phyloP scores from a whole-genome alignment of 768 basidiomycete species.

The Trametes coccinea region DNA sequence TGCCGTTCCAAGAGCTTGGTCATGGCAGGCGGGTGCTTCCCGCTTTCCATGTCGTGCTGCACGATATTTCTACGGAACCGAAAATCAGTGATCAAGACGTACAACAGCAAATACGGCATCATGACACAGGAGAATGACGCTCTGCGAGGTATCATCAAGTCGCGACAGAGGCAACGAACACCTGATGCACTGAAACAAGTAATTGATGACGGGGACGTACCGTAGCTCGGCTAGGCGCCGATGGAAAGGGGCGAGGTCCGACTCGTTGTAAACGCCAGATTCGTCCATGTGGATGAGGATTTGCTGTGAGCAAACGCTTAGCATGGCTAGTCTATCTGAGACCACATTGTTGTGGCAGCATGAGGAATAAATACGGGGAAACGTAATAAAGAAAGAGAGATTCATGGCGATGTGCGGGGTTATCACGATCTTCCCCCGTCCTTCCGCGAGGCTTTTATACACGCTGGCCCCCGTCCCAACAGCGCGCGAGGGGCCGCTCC shows the following conservation, averaged over 20 bases:
- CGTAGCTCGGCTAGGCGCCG: slow-evolving; percentile 79
- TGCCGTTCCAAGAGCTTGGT: slow-evolving; percentile 89
- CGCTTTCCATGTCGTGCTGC: slow-evolving; percentile 74
- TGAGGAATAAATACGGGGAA: slow-evolving; percentile 11
- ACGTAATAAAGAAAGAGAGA: slow-evolving; percentile 20
- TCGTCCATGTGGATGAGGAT: slow-evolving; percentile 95
- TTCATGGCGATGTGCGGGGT: slow-evolving; percentile 9
- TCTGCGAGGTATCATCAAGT: slow-evolving; percentile 4
- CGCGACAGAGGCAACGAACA: slow-evolving; percentile 2
- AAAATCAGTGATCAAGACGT: background rate
- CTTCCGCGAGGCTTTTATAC: slow-evolving; percentile 15
- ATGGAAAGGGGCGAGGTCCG: slow-evolving; percentile 87
- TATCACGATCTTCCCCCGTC: slow-evolving; percentile 1
- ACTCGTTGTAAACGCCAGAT: slow-evolving; percentile 89
- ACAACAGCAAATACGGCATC: background rate
- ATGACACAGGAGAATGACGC: slow-evolving; percentile 7
- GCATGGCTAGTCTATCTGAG: slow-evolving; percentile 17
- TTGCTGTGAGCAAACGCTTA: slow-evolving; percentile 58
- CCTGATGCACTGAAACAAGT: slow-evolving; percentile 3
- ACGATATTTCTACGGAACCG: slow-evolving; percentile 55
- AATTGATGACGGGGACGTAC: slow-evolving; percentile 25
- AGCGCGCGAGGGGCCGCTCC: background rate
- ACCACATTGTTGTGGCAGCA: slow-evolving; percentile 7
- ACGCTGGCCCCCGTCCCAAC: background rate
- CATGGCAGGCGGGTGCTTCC: slow-evolving; percentile 84